Evolutionary conservation across 805 yeast genomes (phyloP).

Genomic region (Saccharomycopsis sp.): DNA sequence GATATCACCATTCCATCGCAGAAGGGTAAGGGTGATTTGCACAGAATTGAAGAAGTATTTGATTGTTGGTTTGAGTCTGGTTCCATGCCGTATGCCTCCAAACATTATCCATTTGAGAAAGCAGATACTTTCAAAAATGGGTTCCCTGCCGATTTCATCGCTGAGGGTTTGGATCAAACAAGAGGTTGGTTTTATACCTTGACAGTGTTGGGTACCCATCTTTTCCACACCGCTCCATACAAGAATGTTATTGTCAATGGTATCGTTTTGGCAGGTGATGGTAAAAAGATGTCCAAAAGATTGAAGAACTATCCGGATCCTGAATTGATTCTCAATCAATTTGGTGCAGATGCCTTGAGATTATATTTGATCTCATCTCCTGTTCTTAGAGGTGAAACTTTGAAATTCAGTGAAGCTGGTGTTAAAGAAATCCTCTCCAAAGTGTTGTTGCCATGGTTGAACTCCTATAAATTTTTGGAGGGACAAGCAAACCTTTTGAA

Average conservation of each 20-base stretch:
- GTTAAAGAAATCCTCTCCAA: slow-evolving; percentile 95
- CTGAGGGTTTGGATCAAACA: slow-evolving; percentile 98
- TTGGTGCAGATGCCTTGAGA: slow-evolving; percentile 98
- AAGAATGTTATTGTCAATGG: slow-evolving; percentile 93
- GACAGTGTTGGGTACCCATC: slow-evolving; percentile 89
- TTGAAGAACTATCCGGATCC: slow-evolving; percentile 98
- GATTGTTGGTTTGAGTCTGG: slow-evolving; percentile 99
- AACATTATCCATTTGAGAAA: slow-evolving; percentile 93
- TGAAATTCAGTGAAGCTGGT: slow-evolving; percentile 97
- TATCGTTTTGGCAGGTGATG: slow-evolving; percentile 94
- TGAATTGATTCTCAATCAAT: slow-evolving; percentile 62
- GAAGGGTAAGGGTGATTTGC: slow-evolving; percentile 78
- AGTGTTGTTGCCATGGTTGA: slow-evolving; percentile 97
- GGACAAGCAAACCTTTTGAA: slow-evolving; percentile 82
- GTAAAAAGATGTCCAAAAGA: slow-evolving; percentile 98
- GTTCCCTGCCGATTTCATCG: slow-evolving; percentile 96
- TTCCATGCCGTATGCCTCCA: slow-evolving; percentile 96
- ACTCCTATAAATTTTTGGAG: slow-evolving; percentile 91
- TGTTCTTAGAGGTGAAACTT: slow-evolving; percentile 90
- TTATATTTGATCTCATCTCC: slow-evolving; percentile 95
- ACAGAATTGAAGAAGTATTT: slow-evolving; percentile 92
- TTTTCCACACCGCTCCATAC: slow-evolving; percentile 88
- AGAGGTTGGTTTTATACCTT: slow-evolving; percentile 99
- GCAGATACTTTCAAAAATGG: slow-evolving; percentile 57
- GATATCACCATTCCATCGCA: slow-evolving; percentile 87